phyloP scores from a whole-genome alignment of 2,329 filamentous ascomycete species.

The Claviceps lovelessii region DNA sequence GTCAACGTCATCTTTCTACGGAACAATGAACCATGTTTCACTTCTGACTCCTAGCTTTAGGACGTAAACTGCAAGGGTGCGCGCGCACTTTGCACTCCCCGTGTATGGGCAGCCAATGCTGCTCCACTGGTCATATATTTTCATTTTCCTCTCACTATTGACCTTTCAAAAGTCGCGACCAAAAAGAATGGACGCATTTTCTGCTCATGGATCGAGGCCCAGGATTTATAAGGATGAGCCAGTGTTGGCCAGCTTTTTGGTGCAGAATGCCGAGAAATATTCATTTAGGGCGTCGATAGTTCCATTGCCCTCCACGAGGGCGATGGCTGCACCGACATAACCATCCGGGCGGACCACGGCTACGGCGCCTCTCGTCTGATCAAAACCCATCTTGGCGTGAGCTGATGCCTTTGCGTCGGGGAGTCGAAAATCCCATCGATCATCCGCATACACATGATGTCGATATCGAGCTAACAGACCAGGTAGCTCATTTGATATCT shows the following conservation, averaged over 20 bases:
- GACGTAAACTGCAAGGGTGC: too few relatives aligned
- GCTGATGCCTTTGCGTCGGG: slow-evolving; percentile 58
- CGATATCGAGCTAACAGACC: slow-evolving; percentile 57
- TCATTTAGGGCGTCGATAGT: slow-evolving; percentile 71
- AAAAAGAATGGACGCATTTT: neutral
- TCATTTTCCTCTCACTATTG: too few relatives aligned
- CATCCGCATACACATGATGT: slow-evolving; percentile 76
- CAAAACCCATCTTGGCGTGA: slow-evolving; percentile 76
- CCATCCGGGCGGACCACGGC: slow-evolving; percentile 78
- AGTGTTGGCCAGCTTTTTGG: slow-evolving; percentile 31
- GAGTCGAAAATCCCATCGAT: slow-evolving; percentile 57
- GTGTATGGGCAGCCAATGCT: too few relatives aligned
- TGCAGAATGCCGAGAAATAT: slow-evolving; percentile 64
- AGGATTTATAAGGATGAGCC: neutral
- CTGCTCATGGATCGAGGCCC: neutral
- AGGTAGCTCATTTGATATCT: slow-evolving; percentile 59
- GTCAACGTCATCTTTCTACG: too few relatives aligned
- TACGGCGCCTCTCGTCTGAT: slow-evolving; percentile 58
- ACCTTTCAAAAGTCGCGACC: too few relatives aligned
- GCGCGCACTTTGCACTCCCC: too few relatives aligned
- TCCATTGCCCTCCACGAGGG: slow-evolving; percentile 58
- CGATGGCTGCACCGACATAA: slow-evolving; percentile 65
- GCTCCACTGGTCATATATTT: too few relatives aligned
- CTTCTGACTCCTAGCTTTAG: too few relatives aligned
- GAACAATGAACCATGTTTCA: too few relatives aligned